Evolutionary conservation across 331 rosid genomes (phyloP).

Genomic region (Malus hybrid): DNA sequence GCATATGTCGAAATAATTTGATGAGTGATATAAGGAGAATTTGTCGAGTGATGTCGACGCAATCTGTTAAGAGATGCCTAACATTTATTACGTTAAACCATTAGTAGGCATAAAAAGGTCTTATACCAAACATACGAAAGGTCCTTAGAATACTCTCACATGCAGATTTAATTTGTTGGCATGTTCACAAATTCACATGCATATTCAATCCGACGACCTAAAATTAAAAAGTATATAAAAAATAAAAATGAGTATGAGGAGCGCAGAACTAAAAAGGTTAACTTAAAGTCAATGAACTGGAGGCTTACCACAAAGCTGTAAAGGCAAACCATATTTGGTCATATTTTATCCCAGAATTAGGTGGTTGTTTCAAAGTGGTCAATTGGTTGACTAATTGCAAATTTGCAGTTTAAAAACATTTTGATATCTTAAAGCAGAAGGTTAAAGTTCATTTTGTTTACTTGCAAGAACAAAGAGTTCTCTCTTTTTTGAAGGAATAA

Average conservation of each 20-base stretch:
- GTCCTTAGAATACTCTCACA: too few relatives aligned
- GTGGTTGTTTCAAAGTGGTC: not conserved
- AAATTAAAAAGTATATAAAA: rapidly evolving
- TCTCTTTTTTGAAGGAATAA: too few relatives aligned
- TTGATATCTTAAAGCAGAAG: not conserved
- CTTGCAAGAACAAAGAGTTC: too few relatives aligned
- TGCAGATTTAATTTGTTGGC: not conserved
- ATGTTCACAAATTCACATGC: not conserved
- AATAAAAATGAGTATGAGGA: rapidly evolving
- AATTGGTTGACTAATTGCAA: not conserved
- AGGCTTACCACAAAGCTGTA: not conserved
- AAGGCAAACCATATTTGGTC: not conserved
- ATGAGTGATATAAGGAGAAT: too few relatives aligned
- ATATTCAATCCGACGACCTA: rapidly evolving
- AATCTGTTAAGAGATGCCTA: too few relatives aligned
- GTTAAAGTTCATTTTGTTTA: too few relatives aligned
- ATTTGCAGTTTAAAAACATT: not conserved
- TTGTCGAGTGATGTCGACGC: rapidly evolving
- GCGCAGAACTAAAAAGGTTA: not conserved
- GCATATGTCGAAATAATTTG: too few relatives aligned
- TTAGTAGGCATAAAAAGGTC: too few relatives aligned
- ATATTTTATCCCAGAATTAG: not conserved
- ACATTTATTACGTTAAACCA: too few relatives aligned
- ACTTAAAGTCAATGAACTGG: not conserved
- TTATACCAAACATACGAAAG: rapidly evolving